phyloP scores from a whole-genome alignment of 441 rosid genomes.

The Croton laevigatus region DNA sequence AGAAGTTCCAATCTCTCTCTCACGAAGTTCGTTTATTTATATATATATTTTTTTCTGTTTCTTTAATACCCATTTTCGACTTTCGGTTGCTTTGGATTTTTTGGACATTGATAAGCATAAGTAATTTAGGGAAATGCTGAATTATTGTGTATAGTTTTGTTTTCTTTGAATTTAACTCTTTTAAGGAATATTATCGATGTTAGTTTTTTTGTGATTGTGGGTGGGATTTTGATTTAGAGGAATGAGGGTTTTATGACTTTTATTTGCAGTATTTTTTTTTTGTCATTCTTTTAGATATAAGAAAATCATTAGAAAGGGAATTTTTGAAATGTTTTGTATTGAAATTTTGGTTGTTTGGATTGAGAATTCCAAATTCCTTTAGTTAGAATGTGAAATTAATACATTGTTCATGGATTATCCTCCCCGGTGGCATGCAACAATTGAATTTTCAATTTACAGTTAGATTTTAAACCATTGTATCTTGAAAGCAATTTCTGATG shows the following conservation, averaged over 20 bases:
- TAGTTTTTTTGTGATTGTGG: background rate
- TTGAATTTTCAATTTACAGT: background rate
- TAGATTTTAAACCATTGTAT: background rate
- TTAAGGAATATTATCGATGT: background rate
- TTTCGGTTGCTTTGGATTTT: background rate
- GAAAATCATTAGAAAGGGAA: background rate
- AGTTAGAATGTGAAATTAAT: background rate
- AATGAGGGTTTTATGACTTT: background rate
- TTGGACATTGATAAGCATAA: background rate
- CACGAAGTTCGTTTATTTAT: background rate
- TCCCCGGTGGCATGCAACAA: background rate
- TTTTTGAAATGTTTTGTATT: background rate
- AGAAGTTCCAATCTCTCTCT: background rate
- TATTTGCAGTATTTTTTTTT: background rate
- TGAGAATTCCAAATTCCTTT: constrained; percentile 1
- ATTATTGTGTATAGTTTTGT: background rate
- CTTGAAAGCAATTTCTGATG: constrained; percentile 11
- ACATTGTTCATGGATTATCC: background rate
- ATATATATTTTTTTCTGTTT: background rate
- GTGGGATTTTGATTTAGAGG: background rate
- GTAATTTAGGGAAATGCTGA: background rate
- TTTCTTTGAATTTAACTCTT: background rate
- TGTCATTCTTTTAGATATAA: background rate
- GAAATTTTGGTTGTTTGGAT: background rate
- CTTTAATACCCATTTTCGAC: background rate